phyloP scores from a whole-genome alignment of 1,284 basidiomycete genomes.

The Spongiforma sp. region DNA sequence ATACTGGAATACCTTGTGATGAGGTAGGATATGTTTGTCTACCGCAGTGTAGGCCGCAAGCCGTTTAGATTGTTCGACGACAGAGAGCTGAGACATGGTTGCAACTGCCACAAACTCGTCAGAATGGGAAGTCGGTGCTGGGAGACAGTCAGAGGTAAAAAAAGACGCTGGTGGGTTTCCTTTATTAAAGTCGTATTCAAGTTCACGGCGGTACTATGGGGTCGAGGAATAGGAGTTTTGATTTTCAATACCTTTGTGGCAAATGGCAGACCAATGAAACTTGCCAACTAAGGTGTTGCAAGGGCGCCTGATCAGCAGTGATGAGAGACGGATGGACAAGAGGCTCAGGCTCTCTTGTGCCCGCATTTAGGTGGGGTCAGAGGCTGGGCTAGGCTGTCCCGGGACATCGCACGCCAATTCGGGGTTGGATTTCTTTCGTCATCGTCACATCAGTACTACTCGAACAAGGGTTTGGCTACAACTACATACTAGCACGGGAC shows the following conservation, averaged over 20 bases:
- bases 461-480: neutral
- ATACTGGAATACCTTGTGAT: conserved; percentile 74
- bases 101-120: conserved; percentile 6
- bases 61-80: conserved; percentile 82
- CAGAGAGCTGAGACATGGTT: conserved; percentile 34
- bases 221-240: neutral
- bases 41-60: conserved; percentile 96
- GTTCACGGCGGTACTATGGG: too few species aligned
- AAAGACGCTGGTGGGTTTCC: conserved; percentile 19
- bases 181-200: conserved; percentile 6
- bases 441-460: conserved; percentile 9
- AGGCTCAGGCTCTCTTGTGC: conserved; percentile 1
- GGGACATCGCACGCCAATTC: too few species aligned
- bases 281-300: conserved; percentile 27
- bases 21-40: conserved; percentile 83
- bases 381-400: too few species aligned
- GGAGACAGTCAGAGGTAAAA: neutral
- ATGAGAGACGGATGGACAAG: conserved; percentile 11
- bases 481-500: neutral
- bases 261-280: conserved; percentile 26
- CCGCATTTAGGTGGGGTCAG: too few species aligned
- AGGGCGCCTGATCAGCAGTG: conserved; percentile 34
- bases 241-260: conserved; percentile 12
- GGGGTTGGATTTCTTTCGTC: conserved; percentile 26
- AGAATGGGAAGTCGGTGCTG: neutral